These are phyloP conservation scores for Paraphoma sp. DNA, from an alignment of 2,329 filamentous ascomycete genomes.

Conservation along the genomic window DNA sequence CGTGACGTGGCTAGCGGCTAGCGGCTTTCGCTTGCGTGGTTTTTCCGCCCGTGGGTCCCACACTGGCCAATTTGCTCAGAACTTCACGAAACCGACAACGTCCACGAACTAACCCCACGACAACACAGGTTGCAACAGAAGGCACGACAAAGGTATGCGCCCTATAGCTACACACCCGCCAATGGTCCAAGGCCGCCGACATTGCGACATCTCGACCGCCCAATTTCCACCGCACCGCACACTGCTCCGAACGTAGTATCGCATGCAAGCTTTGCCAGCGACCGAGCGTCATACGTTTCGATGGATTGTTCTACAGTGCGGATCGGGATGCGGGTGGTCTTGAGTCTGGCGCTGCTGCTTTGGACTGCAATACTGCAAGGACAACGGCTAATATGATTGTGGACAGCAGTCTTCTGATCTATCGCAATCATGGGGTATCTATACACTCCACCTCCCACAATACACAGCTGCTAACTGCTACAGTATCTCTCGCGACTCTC, in stretches of 20 bases:
- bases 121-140: conserved; percentile 46
- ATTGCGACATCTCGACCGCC: conserved; percentile 25
- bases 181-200: conserved; percentile 14
- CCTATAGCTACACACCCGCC: conserved; percentile 11
- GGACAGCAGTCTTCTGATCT: conserved; percentile 52
- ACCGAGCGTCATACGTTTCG: conserved; percentile 23
- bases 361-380: conserved; percentile 8
- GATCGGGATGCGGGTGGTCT: conserved; percentile 3
- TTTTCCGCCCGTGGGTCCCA: background rate
- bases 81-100: conserved; percentile 18
- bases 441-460: conserved; percentile 11
- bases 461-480: conserved; percentile 43
- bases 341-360: conserved; percentile 17
- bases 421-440: conserved; percentile 61
- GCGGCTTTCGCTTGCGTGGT: background rate
- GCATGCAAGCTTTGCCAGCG: conserved; percentile 24
- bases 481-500: conserved; percentile 99
- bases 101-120: conserved; percentile 37
- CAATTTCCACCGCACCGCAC: conserved; percentile 7
- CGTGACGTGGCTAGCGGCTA: too few species aligned
- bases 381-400: conserved; percentile 37
- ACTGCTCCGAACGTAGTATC: conserved; percentile 26
- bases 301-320: conserved; percentile 3
- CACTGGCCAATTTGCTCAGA: background rate
- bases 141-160: conserved; percentile 44